Base-by-base conservation (phyloP, 2,329 filamentous ascomycete species). In the Microascus cirrosus region DNA sequence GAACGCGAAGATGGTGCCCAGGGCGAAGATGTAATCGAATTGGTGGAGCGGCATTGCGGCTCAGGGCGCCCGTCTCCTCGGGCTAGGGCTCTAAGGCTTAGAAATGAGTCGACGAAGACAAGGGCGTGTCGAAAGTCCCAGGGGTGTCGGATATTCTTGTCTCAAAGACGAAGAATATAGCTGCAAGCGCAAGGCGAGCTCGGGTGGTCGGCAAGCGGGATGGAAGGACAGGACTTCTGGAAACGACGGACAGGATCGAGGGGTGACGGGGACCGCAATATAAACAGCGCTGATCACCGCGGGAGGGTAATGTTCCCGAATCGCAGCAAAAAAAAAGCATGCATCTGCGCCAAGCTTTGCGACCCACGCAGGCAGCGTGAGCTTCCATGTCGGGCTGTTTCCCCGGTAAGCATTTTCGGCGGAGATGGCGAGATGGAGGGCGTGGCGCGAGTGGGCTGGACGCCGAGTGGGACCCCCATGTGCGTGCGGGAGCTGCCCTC, bases 1-100 rank as follows among this genome's bases (percentile, higher is more conserved):
- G 66, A 83, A 81, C 59, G 83, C 81, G 68, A 86, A 86, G 60
- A 86, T 77, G 57, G 80, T 82, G 70, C 80, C 82, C 57, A 86
- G 77, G 64, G 81, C 83, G 62, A 86, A 81, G 60, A 86, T 73
- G 66, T 85, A 86, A 68, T 83, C 78, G 61, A 78, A 85, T 64
- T 86, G 76, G 60, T 74, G 72, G 56, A 83, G 68, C 58, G 70
- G 63, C 70, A 72, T 72, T 18, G 48, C 52, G 45, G 22, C 45
- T 50, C 7, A 13, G 22, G 42, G 24, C 50, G 42, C 11, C 39
- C 54, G 54, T 42, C n/a, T 35, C 25, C 22, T 45, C 54, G 54
- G 54, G 35, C 39, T 32, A 7, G 45, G 22, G 10, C 12, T 24
- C 11, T 24, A 24, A 18, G 45, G 22, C 22, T 34, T 36, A n/a